phyloP scores from a whole-genome alignment of 2,329 filamentous ascomycete genomes.

The Phyllachora maydis region DNA sequence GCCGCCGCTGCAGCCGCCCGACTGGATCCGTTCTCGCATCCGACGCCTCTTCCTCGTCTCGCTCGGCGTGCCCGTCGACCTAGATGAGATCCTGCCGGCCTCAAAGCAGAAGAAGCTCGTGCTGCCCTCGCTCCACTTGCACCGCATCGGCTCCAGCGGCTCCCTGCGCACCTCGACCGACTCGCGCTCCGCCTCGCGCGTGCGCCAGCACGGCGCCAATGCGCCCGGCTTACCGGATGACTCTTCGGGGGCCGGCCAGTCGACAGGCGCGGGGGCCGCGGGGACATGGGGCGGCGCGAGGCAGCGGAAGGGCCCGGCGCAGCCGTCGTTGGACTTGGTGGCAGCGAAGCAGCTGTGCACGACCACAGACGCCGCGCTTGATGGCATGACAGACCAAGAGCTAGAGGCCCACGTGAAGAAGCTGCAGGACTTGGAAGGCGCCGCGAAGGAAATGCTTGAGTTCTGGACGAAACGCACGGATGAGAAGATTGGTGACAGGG shows the following conservation, averaged over 20 bases:
- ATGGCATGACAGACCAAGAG: constrained; percentile 61
- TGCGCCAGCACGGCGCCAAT: constrained; percentile 30
- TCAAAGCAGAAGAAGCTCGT: constrained; percentile 97
- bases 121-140: constrained; percentile 56
- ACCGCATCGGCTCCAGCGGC: constrained; percentile 21
- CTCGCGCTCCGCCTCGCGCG: constrained; percentile 16
- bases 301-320: constrained; percentile 35
- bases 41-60: constrained; percentile 89
- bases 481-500: constrained; percentile 73
- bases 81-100: constrained; percentile 91
- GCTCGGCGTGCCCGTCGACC: constrained; percentile 82
- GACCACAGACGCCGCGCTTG: constrained; percentile 67
- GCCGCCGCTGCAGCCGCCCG: constrained; percentile 81
- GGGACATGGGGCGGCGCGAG: constrained; percentile 9
- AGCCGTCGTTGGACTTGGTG: constrained; percentile 61
- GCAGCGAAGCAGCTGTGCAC: constrained; percentile 58
- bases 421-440: constrained; percentile 47
- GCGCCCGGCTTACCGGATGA: no score
- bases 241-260: not conserved
- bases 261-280: not conserved
- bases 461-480: constrained; percentile 80
- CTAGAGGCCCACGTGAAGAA: constrained; percentile 49
- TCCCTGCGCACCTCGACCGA: constrained; percentile 35
- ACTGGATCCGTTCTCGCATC: constrained; percentile 94
- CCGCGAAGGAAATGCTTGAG: constrained; percentile 57